Base-by-base conservation (phyloP, 306 rosid species). In the Ammopiptanthus mongolicus region DNA sequence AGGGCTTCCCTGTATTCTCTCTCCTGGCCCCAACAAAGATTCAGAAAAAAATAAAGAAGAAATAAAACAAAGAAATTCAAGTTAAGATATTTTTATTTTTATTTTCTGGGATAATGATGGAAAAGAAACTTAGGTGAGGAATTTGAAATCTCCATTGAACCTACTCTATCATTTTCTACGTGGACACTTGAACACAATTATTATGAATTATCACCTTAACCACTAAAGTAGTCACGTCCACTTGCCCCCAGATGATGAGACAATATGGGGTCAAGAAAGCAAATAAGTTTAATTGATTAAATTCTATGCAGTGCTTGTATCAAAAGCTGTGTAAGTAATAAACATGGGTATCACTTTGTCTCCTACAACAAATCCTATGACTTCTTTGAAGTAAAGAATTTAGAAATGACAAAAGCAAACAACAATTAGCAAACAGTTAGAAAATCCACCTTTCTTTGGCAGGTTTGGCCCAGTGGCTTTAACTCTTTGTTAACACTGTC, bases 401-500 rank as follows among this genome's bases (percentile, higher is more conserved):
- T 28, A 42, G 34, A 34, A 75, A 69, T 69, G 12, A 57, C 52
- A 63, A 74, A 78, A 78, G 57, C 44, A 70, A 64, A 69, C 60
- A 66, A 17, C 53, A 67, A 50, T 51, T 37, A 25, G 50, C 8
- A 22, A 74, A 81, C 25, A 73, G 68, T 29, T 52, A 31, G 55
- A 73, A 44, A 79, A 58, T 6, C 57, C 69, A 95, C 99, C 97
- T 92, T 95, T 88, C 84, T 95, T 63, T 90, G 99, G 87, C 97
- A 92, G 48, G 92, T 88, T 63, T 90, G 96, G 65, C 99, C 99
- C 62, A 92, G 85, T 64, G 99, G 99, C 88, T 92, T 95, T 82
- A 95, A 88, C 85, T 95, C 99, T 86, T 92, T 95, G 97, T 90
- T 92, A n/a, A 89, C 90, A 7, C 82, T 34, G 80, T 95, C 99